Conservation (phyloP, 208 protist species). For the Acanthamoeba lenticulata region DNA sequence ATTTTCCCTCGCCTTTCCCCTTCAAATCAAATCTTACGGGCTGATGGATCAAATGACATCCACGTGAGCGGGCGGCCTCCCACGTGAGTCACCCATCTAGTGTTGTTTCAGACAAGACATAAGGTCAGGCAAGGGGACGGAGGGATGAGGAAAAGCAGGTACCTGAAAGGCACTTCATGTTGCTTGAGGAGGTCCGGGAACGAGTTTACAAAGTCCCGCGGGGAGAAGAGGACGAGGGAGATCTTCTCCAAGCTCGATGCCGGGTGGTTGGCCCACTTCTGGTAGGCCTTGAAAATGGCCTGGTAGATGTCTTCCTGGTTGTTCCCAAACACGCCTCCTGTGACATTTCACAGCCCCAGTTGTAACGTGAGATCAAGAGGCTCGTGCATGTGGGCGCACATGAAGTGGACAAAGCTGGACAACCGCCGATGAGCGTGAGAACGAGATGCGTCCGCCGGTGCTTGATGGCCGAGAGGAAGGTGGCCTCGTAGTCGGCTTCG, state of each 20-base stretch:
- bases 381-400: background rate
- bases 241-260: slow-evolving; percentile 34
- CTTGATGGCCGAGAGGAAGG: slow-evolving; percentile 63
- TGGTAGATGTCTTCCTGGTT: slow-evolving; percentile 30
- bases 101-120: too few species aligned
- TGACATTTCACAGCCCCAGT: too few species aligned
- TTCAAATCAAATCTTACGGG: too few species aligned
- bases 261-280: slow-evolving; percentile 68
- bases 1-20: background rate
- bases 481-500: slow-evolving; percentile 60
- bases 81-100: too few species aligned
- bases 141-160: too few species aligned
- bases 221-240: slow-evolving; percentile 44
- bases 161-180: background rate
- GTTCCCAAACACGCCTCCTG: slow-evolving; percentile 65
- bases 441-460: slow-evolving; percentile 20
- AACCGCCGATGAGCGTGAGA: slow-evolving; percentile 62
- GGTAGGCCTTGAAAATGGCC: slow-evolving; percentile 52
- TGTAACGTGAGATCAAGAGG: background rate
- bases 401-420: background rate
- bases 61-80: too few species aligned
- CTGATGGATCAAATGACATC: too few species aligned
- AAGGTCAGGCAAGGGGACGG: too few species aligned
- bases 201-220: background rate
- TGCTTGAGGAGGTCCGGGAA: background rate